Base-by-base conservation (phyloP, 257 asterid genomes). In the Jacaranda mimosifolia region DNA sequence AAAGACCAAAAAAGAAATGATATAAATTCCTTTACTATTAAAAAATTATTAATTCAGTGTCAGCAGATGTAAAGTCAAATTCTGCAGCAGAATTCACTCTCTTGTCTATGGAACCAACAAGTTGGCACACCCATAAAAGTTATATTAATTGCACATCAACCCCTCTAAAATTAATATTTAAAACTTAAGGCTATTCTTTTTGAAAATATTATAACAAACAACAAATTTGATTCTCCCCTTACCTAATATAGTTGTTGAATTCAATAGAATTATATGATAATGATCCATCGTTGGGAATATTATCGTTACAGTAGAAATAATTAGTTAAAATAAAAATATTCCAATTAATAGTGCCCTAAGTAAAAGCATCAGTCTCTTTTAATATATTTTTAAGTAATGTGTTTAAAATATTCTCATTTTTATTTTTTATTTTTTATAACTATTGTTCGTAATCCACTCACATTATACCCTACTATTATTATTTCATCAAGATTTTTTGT, bases 21-120 rank as follows among this genome's bases (percentile, higher is more conserved):
- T 70, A 62, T 42, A 18, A 79, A 1, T 11, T 55, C 17, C 21
- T 38, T 38, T 32, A 11, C 77, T 67, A 62, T 63, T 40, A 15
- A 7, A 21, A 45, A 9, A 67, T 74, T 68, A 38, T 80, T 73
- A 58, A 74, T 63, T 70, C 26, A 57, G 43, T 70, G 76, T 65
- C 52, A 71, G 49, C 52, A 55, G 36, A 46, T 60, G 21, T 57
- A n/a, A 67, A 77, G 73, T 77, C 85, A 60, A 77, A 66, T 35
- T 38, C 49, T 67, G 56, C 69, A 59, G 45, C 79, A 81, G 70
- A 70, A 36, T 73, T 72, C 75, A 35, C 42, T 35, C 57, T 56
- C 71, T 26, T 55, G 75, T 64, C 73, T 57, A 35, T 53, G 7
- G 5, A 56, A 42, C n/a, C 32, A 18, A 65, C 17, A 18, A 70